Percentiles rank a stretch among this genome's conserved stretches.
phyloP scores from a whole-genome alignment of 139 green algal species.

The Picochlorum sp. region DNA sequence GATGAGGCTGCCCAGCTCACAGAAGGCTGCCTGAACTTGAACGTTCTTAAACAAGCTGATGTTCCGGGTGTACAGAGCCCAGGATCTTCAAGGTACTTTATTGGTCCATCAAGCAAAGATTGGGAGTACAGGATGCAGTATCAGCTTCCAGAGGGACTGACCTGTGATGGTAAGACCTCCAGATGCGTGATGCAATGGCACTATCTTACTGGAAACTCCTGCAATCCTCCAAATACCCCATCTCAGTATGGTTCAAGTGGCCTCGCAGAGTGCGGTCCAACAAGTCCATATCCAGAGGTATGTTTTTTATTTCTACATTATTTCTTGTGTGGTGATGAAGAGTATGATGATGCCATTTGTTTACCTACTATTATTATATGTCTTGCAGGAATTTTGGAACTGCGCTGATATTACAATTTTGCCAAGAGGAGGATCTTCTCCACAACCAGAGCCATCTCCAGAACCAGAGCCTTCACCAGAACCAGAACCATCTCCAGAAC shows the following conservation, averaged over 20 bases:
- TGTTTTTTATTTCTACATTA: no score
- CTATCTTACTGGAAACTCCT: constrained; percentile 42
- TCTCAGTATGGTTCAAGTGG: constrained; percentile 2
- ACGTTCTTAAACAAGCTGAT: constrained; percentile 20
- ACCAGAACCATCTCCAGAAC: background rate
- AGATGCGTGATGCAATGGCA: constrained; percentile 43
- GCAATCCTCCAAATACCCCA: constrained; percentile 27
- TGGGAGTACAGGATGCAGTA: constrained; percentile 26
- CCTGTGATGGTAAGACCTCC: constrained; percentile 13
- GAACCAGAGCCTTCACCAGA: background rate
- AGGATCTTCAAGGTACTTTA: constrained; percentile 12
- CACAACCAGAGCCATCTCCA: background rate
- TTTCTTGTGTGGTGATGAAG: no score
- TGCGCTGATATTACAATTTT: constrained; percentile 36
- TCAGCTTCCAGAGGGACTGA: constrained; percentile 26
- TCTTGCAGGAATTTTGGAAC: constrained; percentile 31
- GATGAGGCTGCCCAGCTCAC: constrained; percentile 22
- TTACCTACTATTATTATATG: no score
- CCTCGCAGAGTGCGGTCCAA: constrained; percentile 25
- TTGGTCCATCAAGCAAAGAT: constrained; percentile 3
- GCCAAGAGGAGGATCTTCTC: background rate
- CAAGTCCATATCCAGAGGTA: constrained; percentile 11
- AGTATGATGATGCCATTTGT: background rate
- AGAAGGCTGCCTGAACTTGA: constrained; percentile 17
- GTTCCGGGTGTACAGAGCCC: constrained; percentile 7